phyloP scores from a whole-genome alignment of 768 basidiomycete species.

The Boletus fagicola region DNA sequence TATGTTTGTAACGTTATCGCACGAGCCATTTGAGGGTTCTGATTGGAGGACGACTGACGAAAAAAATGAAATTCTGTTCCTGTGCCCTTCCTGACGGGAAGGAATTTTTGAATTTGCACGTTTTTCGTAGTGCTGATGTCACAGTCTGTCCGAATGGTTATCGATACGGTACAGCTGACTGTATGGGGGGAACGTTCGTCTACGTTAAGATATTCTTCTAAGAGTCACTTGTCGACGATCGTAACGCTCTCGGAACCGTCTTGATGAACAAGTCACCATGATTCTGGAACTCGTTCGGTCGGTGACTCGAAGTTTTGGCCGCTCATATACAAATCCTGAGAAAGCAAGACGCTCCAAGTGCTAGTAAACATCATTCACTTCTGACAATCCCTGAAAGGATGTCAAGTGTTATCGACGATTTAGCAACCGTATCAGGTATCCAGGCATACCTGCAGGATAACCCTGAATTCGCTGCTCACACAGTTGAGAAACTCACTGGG shows the following conservation, averaged over 20 bases:
- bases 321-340: constrained; percentile 4
- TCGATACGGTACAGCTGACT: not conserved
- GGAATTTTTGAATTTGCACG: not conserved
- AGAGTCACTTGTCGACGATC: not conserved
- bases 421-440: constrained; percentile 34
- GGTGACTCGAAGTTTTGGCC: constrained; percentile 11
- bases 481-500: constrained; percentile 44
- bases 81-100: not conserved
- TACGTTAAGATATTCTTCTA: not conserved
- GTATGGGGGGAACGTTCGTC: not conserved
- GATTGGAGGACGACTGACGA: no score
- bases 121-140: not conserved
- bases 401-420: constrained; percentile 18
- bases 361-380: not conserved
- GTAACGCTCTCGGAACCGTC: constrained; percentile 4
- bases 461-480: constrained; percentile 42
- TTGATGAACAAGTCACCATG: not conserved
- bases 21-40: no score
- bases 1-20: no score
- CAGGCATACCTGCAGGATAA: constrained; percentile 46
- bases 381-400: constrained; percentile 8
- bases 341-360: not conserved
- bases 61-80: no score
- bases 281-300: not conserved
- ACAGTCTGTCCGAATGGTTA: not conserved